Evolutionary conservation across 208 protist species (phyloP), one percentile per base, ranked within the genome.

Genomic region (Leishmania tropica): DNA sequence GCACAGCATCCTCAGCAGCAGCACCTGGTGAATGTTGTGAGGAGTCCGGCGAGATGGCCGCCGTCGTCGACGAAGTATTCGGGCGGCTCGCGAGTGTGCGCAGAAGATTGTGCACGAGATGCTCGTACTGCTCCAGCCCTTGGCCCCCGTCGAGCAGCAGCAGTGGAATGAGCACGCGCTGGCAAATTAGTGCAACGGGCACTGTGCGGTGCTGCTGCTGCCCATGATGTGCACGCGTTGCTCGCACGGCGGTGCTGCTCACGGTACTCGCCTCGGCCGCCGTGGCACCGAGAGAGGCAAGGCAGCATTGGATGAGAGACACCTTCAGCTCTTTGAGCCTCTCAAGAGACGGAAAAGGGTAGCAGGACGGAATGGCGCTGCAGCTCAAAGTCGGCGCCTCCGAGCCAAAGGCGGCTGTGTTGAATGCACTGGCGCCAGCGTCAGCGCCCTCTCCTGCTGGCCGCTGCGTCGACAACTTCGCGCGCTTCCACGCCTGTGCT

Each of bases 131-230:
- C 24, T 85, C 78, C 45, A 89, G 80, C 3, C 78, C 84, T 42
- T 85, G 79, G 47, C 85, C 80, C 71, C 85, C 84, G 68, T 83
- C 73, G 40, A 86, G 47, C 56, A 95, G 76, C 37, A 97, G 85
- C 42, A 95, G 83, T 11, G 94, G 94, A 58, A 95, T 92, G 28
- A 97, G 81, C 72, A 95, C 89, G 47, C 92, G 91, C 75, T 91
- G 92, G 72, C 89, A 94, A 24, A 97, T 68, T 40, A 90, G 83
- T 17, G 93, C 85, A 7, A 83, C 81, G 35, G 85, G 80, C 31
- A 79, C 67, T 4, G 76, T 71, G 76, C 82, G 78, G 17, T 47
- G 45, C 28, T 51, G 75, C 54, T 68, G 53, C 75, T 53, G 53
- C 19, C 15, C 54, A 5, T 56, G 75, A 76, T 58, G 31, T 15